These are phyloP conservation scores for Fusarium sp. DNA, from an alignment of 2,329 filamentous ascomycete genomes.

Conservation along the genomic window DNA sequence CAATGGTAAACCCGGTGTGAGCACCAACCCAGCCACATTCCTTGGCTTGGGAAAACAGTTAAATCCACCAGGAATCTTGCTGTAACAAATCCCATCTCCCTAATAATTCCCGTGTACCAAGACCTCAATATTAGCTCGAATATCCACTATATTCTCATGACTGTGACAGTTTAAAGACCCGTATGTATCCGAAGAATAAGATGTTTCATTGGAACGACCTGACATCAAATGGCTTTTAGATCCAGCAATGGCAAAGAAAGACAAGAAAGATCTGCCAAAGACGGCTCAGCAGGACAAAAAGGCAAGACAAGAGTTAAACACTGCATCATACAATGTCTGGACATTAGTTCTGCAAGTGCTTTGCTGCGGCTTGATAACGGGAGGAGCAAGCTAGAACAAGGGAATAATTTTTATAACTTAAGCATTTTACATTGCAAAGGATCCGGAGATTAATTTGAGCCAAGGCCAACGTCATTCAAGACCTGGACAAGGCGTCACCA, in stretches of 20 bases:
- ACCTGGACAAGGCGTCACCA: background rate
- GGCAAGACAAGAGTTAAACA: background rate
- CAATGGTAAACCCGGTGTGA: background rate
- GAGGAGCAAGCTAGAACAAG: background rate
- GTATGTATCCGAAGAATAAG: background rate
- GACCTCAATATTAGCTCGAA: background rate
- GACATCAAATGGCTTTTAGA: background rate
- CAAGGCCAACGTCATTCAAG: background rate
- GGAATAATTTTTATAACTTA: too few species aligned
- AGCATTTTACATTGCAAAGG: background rate
- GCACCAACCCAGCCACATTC: background rate
- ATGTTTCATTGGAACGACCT: background rate
- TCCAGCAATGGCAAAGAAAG: background rate
- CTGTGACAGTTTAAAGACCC: fast-evolving
- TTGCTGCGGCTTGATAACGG: background rate
- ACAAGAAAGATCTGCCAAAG: background rate
- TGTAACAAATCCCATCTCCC: too few species aligned
- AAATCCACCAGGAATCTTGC: background rate
- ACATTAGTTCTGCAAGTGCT: background rate
- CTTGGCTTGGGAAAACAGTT: background rate
- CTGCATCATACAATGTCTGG: background rate
- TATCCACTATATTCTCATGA: background rate
- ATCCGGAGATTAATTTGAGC: background rate
- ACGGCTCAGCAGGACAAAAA: background rate
- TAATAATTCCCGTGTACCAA: background rate